phyloP scores from a whole-genome alignment of 345 rosid genomes.

The Abelmoschus esculentus region DNA sequence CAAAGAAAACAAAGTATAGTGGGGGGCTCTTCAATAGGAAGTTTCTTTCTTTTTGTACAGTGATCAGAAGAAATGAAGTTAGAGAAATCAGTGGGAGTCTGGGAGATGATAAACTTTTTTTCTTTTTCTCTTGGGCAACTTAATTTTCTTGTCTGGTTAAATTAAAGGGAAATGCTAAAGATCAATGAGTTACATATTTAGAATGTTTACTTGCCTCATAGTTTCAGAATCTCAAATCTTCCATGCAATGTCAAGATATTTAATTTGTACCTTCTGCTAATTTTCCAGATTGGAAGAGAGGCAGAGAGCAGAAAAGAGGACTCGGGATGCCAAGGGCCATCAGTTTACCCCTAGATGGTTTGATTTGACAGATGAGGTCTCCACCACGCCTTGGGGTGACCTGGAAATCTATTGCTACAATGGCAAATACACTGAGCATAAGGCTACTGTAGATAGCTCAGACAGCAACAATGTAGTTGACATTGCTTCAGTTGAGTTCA shows the following conservation, averaged over 20 bases:
- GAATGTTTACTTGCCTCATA: neutral
- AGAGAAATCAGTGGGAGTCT: neutral
- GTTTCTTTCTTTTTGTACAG: neutral
- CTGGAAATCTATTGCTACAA: conserved; percentile 60
- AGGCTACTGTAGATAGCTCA: conserved; percentile 38
- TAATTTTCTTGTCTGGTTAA: neutral
- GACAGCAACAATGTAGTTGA: conserved; percentile 25
- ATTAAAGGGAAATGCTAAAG: neutral
- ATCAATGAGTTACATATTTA: neutral
- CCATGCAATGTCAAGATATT: neutral
- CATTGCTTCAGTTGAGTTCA: conserved; percentile 43
- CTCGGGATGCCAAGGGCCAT: conserved; percentile 52
- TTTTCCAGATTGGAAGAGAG: conserved; percentile 66
- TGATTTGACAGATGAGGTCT: conserved; percentile 52
- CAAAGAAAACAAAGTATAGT: neutral
- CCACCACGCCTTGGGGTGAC: conserved; percentile 72
- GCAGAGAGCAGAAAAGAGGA: conserved; percentile 66
- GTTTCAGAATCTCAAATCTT: neutral
- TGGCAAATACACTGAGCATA: conserved; percentile 53
- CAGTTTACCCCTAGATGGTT: conserved; percentile 70
- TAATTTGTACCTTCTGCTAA: neutral
- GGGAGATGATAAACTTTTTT: neutral
- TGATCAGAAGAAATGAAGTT: neutral
- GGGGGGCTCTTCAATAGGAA: neutral
- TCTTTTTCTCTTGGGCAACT: neutral